phyloP scores from a whole-genome alignment of 1,284 basidiomycete species.

The Butyriboletus appendiculatus region DNA sequence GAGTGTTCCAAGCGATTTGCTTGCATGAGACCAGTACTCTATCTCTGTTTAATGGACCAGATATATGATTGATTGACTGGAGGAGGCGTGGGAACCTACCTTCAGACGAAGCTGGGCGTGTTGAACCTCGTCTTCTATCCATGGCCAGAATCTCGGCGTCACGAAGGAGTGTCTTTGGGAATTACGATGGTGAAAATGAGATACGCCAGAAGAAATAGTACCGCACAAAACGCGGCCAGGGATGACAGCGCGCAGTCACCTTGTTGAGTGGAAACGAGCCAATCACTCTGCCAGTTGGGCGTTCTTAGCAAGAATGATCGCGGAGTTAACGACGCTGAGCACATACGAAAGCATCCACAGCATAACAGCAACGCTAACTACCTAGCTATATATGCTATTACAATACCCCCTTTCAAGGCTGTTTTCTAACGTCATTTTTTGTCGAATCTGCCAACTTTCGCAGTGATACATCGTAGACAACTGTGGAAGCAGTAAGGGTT shows the following conservation, averaged over 20 bases:
- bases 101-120: constrained; percentile 37
- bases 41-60: constrained; percentile 48
- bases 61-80: constrained; percentile 9
- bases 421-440: neutral
- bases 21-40: constrained; percentile 69
- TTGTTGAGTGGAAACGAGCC: constrained; percentile 5
- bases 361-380: neutral
- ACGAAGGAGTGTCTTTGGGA: neutral
- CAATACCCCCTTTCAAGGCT: neutral
- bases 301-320: constrained; percentile 17
- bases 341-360: neutral
- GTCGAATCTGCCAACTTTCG: constrained; percentile 53
- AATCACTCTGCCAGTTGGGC: constrained; percentile 3
- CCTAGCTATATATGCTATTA: neutral
- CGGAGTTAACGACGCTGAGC: constrained; percentile 22
- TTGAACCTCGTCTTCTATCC: constrained; percentile 34
- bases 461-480: constrained; percentile 84
- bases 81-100: constrained; percentile 34
- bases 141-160: constrained; percentile 16
- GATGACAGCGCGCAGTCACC: constrained; percentile 1
- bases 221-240: constrained; percentile 7
- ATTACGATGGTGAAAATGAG: constrained; percentile 5
- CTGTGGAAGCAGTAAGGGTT: constrained; percentile 39
- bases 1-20: constrained; percentile 53
- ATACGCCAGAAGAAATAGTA: constrained; percentile 2